These are phyloP conservation scores for Desmodesmus armatus DNA, from an alignment of 139 green algal genomes.

Conservation along the genomic window DNA sequence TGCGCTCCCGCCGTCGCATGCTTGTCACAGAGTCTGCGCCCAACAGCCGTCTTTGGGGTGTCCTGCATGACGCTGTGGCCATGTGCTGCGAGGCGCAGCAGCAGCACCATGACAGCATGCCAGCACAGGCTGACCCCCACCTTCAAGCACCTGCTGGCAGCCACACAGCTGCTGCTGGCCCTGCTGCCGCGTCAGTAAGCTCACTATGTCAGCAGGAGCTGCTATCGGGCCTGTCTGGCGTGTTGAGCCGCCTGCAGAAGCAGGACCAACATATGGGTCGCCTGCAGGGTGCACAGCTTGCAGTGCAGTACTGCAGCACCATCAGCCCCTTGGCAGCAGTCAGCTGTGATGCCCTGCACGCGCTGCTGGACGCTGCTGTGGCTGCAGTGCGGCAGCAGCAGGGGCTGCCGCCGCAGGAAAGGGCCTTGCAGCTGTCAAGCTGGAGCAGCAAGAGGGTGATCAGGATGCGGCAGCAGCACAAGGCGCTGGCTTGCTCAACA, in stretches of 20 bases:
- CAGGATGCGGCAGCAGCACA: constrained; percentile 6
- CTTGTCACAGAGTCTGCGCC: too few relatives aligned
- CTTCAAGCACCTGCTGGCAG: not conserved
- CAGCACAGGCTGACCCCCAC: not conserved
- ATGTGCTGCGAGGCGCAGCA: not conserved
- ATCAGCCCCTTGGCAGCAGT: not conserved
- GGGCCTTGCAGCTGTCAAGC: not conserved
- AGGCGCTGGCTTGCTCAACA: not conserved
- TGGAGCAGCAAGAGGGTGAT: constrained; percentile 1
- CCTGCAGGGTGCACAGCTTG: not conserved
- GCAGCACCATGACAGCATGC: not conserved
- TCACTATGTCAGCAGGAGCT: too few relatives aligned
- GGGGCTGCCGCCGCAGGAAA: not conserved
- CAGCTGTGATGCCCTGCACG: not conserved
- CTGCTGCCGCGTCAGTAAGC: not conserved
- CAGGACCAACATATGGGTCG: too few relatives aligned
- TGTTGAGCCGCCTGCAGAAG: too few relatives aligned
- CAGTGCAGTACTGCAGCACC: not conserved
- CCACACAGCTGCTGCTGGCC: not conserved
- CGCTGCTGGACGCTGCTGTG: not conserved
- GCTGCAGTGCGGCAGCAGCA: not conserved
- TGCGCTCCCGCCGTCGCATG: too few relatives aligned
- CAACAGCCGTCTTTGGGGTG: too few relatives aligned
- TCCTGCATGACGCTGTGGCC: constrained; percentile 1
- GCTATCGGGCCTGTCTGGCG: not conserved